Percentiles rank a stretch among this genome's conserved stretches.
phyloP scores from a whole-genome alignment of 1,284 basidiomycete genomes.

The Ceratobasidium sp. region DNA sequence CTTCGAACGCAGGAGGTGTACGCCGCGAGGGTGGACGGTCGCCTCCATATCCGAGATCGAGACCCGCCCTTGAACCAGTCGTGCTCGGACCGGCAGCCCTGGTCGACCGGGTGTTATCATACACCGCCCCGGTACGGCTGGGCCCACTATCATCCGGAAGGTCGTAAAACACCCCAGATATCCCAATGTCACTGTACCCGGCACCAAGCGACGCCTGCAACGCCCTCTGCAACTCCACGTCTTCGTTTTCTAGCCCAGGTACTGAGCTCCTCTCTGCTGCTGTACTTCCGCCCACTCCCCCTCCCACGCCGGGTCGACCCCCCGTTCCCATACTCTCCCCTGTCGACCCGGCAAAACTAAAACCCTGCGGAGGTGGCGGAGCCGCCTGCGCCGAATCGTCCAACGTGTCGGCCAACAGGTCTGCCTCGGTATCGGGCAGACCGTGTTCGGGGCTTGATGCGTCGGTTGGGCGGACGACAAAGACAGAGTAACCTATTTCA shows the following conservation, averaged over 20 bases:
- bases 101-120: too few species aligned
- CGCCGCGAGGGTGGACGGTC: background rate
- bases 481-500: slow-evolving; percentile 86
- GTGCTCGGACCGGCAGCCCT: too few species aligned
- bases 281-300: background rate
- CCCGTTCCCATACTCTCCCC: background rate
- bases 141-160: slow-evolving; percentile 25
- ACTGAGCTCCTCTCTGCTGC: background rate
- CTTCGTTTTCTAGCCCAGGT: slow-evolving; percentile 77
- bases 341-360: background rate
- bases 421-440: slow-evolving; percentile 72
- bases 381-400: slow-evolving; percentile 61
- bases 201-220: slow-evolving; percentile 75
- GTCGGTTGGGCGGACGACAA: slow-evolving; percentile 73
- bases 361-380: background rate
- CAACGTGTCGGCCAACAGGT: slow-evolving; percentile 69
- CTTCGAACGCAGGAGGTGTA: background rate
- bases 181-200: slow-evolving; percentile 8
- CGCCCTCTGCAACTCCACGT: slow-evolving; percentile 86
- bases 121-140: background rate
- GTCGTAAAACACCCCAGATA: slow-evolving; percentile 1
- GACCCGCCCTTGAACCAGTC: background rate
- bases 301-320: background rate
- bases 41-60: slow-evolving; percentile 20
- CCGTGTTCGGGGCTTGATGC: slow-evolving; percentile 56